Evolutionary conservation across 306 rosid genomes (phyloP).

Genomic region (Ormosia emarginata): DNA sequence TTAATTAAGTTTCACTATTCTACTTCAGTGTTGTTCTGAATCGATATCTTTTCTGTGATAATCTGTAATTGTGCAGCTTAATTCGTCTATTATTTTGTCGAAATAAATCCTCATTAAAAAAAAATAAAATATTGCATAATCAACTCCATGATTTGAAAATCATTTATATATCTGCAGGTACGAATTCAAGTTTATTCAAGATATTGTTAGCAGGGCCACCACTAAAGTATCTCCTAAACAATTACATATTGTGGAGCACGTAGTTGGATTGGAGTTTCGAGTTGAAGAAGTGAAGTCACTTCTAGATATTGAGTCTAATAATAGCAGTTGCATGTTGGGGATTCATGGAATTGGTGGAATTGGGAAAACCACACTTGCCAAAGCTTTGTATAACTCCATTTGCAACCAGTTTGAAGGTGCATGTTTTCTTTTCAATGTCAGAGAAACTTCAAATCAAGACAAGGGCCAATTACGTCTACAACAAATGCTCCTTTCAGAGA

Average conservation of each 20-base stretch:
- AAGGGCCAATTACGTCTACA: neutral
- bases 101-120: too few species aligned
- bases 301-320: neutral
- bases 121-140: too few species aligned
- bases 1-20: too few species aligned
- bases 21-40: too few species aligned
- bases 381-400: neutral
- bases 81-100: too few species aligned
- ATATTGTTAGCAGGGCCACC: too few species aligned
- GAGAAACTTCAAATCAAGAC: neutral
- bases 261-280: neutral
- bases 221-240: neutral
- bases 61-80: too few species aligned
- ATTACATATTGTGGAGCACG: neutral
- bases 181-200: too few species aligned
- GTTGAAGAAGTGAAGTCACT: neutral
- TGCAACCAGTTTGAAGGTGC: neutral
- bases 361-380: neutral
- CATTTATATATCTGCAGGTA: too few species aligned
- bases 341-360: neutral
- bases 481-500: neutral
- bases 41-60: too few species aligned
- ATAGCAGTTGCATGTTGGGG: neutral
- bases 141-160: too few species aligned
- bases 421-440: neutral